Evolutionary conservation across 2,329 filamentous ascomycete species (phyloP).

Genomic region (Monilinia fructicola): DNA sequence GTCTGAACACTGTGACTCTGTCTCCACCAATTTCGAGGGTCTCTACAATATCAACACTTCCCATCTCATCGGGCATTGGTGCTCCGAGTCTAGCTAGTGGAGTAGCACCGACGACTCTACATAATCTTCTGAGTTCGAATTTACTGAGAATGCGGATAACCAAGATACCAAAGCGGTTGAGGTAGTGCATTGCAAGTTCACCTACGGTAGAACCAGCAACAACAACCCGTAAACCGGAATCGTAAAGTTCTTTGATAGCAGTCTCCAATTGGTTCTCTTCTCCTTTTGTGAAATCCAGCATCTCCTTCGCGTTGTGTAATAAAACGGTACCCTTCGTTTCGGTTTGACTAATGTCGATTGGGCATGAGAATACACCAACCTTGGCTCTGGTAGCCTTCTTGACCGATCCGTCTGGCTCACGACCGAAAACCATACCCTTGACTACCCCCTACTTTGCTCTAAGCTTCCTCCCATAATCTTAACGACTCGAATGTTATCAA

Average conservation of each 20-base stretch:
- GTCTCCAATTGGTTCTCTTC: slow-evolving; percentile 91
- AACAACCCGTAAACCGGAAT: slow-evolving; percentile 88
- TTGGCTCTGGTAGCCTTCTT: slow-evolving; percentile 93
- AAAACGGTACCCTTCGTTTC: slow-evolving; percentile 99
- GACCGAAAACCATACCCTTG: slow-evolving; percentile 97
- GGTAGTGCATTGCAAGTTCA: slow-evolving; percentile 93
- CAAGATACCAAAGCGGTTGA: slow-evolving; percentile 95
- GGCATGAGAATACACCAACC: slow-evolving; percentile 94
- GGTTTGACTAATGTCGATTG: slow-evolving; percentile 92
- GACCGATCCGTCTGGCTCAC: slow-evolving; percentile 86
- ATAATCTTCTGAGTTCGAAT: slow-evolving; percentile 92
- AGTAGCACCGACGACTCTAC: slow-evolving; percentile 93
- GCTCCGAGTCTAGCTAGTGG: slow-evolving; percentile 94
- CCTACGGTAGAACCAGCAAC: slow-evolving; percentile 92
- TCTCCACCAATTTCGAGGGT: slow-evolving; percentile 97
- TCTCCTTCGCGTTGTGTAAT: slow-evolving; percentile 95
- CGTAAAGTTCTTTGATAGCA: slow-evolving; percentile 91
- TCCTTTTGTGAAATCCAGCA: slow-evolving; percentile 97
- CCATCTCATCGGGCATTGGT: slow-evolving; percentile 99
- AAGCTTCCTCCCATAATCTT: slow-evolving; percentile 99
- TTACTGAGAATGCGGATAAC: slow-evolving; percentile 97
- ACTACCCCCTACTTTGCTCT: slow-evolving; percentile 90
- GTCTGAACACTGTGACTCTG: slow-evolving; percentile 95
- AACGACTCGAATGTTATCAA: slow-evolving; percentile 97
- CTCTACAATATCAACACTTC: slow-evolving; percentile 89